Percentiles rank a stretch among this genome's conserved stretches.
Conservation (phyloP, 2,329 filamentous ascomycete species). For the Capronia coronata region DNA sequence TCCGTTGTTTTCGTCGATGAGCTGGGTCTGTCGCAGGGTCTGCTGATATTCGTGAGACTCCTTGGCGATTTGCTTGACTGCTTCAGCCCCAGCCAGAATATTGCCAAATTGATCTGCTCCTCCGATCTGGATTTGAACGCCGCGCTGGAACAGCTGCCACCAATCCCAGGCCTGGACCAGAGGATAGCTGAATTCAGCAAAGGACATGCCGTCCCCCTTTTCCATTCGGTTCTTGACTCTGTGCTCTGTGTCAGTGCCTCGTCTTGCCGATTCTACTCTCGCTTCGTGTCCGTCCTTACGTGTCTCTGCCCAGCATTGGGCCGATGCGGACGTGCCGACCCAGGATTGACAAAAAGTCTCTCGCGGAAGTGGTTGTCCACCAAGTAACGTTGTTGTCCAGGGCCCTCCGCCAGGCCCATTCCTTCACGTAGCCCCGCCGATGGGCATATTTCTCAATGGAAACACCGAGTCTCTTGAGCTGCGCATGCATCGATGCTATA, state of each 20-base stretch:
- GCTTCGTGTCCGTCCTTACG: conserved; percentile 50
- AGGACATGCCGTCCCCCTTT: conserved; percentile 87
- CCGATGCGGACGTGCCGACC: conserved; percentile 71
- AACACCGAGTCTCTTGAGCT: conserved; percentile 58
- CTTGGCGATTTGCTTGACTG: conserved; percentile 67
- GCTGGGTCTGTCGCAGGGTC: conserved; percentile 18
- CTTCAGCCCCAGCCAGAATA: conserved; percentile 82
- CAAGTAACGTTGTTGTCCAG: conserved; percentile 78
- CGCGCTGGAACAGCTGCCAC: conserved; percentile 73
- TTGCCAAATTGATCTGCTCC: conserved; percentile 96
- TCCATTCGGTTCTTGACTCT: conserved; percentile 73
- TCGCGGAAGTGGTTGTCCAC: conserved; percentile 65
- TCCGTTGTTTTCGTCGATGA: conserved; percentile 11
- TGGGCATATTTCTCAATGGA: conserved; percentile 63
- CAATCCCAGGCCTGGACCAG: conserved; percentile 95
- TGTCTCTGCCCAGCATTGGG: conserved; percentile 81
- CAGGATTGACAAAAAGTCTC: conserved; percentile 68
- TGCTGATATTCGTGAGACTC: conserved; percentile 42
- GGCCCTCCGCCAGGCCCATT: conserved; percentile 60
- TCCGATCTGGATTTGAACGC: conserved; percentile 79
- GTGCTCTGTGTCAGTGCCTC: conserved; percentile 29
- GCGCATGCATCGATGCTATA: conserved; percentile 45
- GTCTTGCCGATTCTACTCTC: too few relatives aligned
- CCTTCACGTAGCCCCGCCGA: conserved; percentile 57
- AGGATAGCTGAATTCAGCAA: conserved; percentile 88